Evolutionary conservation across 176 grass and related monocot genomes (phyloP).

Genomic region (Ampelocalamus luodianensis): DNA sequence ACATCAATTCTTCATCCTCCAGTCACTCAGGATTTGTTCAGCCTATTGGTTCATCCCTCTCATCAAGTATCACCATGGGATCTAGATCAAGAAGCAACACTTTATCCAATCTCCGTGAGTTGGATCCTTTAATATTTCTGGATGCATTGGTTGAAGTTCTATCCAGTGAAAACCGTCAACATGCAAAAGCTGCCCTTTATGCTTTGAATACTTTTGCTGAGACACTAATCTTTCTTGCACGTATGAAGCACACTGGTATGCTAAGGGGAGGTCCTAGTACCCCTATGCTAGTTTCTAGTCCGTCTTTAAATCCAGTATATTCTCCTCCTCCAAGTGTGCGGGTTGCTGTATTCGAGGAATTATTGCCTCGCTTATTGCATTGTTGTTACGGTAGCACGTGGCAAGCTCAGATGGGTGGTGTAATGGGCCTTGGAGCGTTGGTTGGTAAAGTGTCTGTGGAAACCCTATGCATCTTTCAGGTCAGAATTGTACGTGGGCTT

Average conservation of each 20-base stretch:
- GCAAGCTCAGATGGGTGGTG: constrained; percentile 99
- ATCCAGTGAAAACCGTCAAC: constrained; percentile 85
- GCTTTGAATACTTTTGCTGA: constrained; percentile 88
- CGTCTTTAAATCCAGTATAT: constrained; percentile 98
- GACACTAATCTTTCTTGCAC: constrained; percentile 86
- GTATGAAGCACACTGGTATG: constrained; percentile 80
- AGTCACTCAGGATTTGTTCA: constrained; percentile 64
- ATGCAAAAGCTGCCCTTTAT: constrained; percentile 91
- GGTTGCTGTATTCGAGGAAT: constrained; percentile 91
- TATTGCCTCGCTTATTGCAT: constrained; percentile 89
- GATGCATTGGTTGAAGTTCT: constrained; percentile 92
- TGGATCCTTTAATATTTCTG: constrained; percentile 93
- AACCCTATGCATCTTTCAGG: constrained; percentile 90
- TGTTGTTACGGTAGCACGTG: constrained; percentile 98
- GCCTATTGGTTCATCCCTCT: constrained; percentile 54
- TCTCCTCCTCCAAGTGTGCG: constrained; percentile 96
- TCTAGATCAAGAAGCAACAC: constrained; percentile 72
- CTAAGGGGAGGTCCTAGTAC: constrained; percentile 90
- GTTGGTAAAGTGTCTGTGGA: constrained; percentile 98
- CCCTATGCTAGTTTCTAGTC: constrained; percentile 96
- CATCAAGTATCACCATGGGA: constrained; percentile 58
- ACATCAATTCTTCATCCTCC: constrained; percentile 69
- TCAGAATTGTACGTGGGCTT: constrained; percentile 88
- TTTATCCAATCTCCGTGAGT: constrained; percentile 88
- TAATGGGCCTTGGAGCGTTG: constrained; percentile 89